Conservation (phyloP, 1,284 basidiomycete species). For the Mycosarcoma mackinlayi region DNA sequence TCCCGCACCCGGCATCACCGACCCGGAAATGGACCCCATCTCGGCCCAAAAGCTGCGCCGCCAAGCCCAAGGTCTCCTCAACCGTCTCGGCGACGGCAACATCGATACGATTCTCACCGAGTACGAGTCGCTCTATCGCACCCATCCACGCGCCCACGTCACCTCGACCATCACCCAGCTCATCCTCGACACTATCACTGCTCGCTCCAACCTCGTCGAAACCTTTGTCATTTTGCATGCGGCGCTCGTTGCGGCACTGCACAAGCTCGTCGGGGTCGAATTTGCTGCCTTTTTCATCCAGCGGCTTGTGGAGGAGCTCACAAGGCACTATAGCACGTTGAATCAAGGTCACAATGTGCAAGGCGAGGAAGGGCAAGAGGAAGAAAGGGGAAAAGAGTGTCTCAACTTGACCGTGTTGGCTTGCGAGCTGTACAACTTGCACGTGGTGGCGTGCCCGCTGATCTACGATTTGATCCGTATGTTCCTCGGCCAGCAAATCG, state of each 20-base stretch:
- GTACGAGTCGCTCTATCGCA: conserved; percentile 82
- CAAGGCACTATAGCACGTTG: conserved; percentile 29
- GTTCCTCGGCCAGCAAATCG: conserved; percentile 73
- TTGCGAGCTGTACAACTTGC: conserved; percentile 94
- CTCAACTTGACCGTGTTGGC: conserved; percentile 88
- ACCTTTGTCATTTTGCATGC: conserved; percentile 92
- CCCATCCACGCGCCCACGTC: conserved; percentile 84
- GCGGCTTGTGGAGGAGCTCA: conserved; percentile 42
- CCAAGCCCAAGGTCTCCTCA: conserved; percentile 87
- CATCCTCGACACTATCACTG: conserved; percentile 84
- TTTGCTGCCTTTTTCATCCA: conserved; percentile 76
- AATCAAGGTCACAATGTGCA: background rate
- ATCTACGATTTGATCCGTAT: conserved; percentile 89
- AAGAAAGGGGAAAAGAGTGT: conserved; percentile 77
- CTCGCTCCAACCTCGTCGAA: conserved; percentile 82
- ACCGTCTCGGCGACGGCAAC: conserved; percentile 88
- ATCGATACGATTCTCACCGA: conserved; percentile 81
- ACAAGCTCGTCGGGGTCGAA: conserved; percentile 87
- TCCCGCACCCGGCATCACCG: background rate
- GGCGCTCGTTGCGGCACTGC: conserved; percentile 83
- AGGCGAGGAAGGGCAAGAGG: conserved; percentile 34
- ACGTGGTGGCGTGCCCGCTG: conserved; percentile 86
- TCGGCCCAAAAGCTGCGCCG: conserved; percentile 77
- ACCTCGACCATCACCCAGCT: conserved; percentile 82
- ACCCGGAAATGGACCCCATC: conserved; percentile 51